phyloP scores from a whole-genome alignment of 2,329 filamentous ascomycete genomes.

The Chalaropsis ovoidea region DNA sequence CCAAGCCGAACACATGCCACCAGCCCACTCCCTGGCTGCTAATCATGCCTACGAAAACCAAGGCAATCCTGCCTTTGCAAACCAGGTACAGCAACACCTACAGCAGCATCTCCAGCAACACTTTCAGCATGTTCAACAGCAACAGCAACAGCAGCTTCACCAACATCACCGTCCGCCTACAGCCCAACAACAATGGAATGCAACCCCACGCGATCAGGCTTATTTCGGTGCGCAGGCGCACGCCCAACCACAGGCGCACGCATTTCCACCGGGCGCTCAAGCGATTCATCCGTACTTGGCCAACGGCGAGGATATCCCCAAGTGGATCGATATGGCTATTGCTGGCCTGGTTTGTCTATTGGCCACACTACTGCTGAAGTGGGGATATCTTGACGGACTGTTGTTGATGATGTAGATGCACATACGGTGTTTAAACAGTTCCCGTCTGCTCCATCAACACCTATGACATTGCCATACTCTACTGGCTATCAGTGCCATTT shows the following conservation, averaged over 20 bases:
- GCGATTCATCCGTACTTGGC: slow-evolving; percentile 27
- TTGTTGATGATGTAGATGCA: slow-evolving; percentile 2
- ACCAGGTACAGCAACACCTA: slow-evolving; percentile 26
- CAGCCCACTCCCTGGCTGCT: not conserved
- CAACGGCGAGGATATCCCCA: slow-evolving; percentile 44
- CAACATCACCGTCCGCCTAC: not conserved
- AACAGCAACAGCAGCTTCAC: not conserved
- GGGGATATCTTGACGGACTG: slow-evolving; percentile 19
- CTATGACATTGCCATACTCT: no score
- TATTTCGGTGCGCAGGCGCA: not conserved
- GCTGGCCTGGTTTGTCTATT: slow-evolving; percentile 60
- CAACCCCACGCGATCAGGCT: not conserved
- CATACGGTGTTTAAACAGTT: not conserved
- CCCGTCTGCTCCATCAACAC: no score
- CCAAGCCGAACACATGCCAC: not conserved
- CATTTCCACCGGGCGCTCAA: not conserved
- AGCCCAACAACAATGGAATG: slow-evolving; percentile 2
- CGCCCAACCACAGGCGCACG: not conserved
- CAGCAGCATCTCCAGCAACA: slow-evolving; percentile 25
- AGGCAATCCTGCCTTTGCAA: slow-evolving; percentile 17
- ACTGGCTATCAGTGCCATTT: no score
- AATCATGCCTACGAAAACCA: slow-evolving; percentile 24
- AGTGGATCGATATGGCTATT: slow-evolving; percentile 76
- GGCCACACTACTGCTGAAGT: slow-evolving; percentile 55
- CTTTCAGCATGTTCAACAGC: slow-evolving; percentile 16